Base-by-base conservation (phyloP, 2,329 filamentous ascomycete species). In the Pestalotiopsis fici region DNA sequence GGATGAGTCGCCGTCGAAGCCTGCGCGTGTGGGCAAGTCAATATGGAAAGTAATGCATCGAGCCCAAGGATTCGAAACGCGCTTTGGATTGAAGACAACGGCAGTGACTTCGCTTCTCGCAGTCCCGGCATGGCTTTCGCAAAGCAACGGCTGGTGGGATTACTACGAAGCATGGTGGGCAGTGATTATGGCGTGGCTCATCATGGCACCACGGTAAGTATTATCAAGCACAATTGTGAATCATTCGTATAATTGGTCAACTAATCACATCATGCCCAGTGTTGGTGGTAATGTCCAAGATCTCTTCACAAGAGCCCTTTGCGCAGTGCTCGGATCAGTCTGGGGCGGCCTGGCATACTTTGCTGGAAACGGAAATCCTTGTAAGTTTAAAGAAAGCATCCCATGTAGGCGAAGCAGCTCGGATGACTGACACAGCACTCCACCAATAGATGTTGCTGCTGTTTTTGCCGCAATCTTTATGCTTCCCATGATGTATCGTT, bases 251-350 rank as follows among this genome's bases (percentile, higher is more conserved):
- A 35, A 35, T 6, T 35, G 31, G 57, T 18, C 64, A 2, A 59
- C 25, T 37, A 4, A 59, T 31, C n/a, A 57, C 18, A n/a, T 59
- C 15, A 59, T 21, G 4, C 13, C 21, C 11, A 79, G 85, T 60
- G 85, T 87, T 2, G 87, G 87, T 11, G 87, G 87, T 11, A 89
- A 88, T 65, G 72, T 88, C 9, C 86, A 88, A 71, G 87, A 89
- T 73, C 78, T 89, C 25, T 74, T 87, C n/a, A 83, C 82, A 2
- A 81, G 87, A 67, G 80, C 81, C 3, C 77, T 84, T 37, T 82
- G 83, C 39, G 85, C 81, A 3, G 75, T 85, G 15, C 75, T 88
- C 4, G 87, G 87, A 15, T 84, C 86, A 23, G 72, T 84, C 1
- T 90, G 87, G 87, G 85, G 83, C 5, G 87, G 83, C 9, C 74